These are phyloP conservation scores for Quercus tomentella DNA, from an alignment of 331 rosid species.

Conservation along the genomic window DNA sequence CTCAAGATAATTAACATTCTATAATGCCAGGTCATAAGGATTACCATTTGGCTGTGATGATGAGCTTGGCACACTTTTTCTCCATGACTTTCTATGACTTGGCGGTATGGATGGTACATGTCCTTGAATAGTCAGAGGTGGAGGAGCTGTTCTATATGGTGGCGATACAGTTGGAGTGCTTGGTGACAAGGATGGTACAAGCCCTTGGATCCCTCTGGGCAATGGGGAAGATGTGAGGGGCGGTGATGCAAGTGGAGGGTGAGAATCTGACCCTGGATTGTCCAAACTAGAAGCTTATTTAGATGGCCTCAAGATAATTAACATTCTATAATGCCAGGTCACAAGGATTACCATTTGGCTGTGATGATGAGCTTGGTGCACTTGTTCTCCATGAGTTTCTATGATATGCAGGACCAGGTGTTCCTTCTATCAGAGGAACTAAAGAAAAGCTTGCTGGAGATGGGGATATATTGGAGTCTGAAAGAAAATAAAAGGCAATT, in stretches of 20 bases:
- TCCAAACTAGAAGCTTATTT: constrained; percentile 11
- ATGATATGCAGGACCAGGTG: constrained; percentile 33
- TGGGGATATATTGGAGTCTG: constrained; percentile 43
- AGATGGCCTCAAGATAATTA: constrained; percentile 12
- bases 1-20: constrained; percentile 6
- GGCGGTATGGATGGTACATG: constrained; percentile 30
- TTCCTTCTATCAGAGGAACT: constrained; percentile 40
- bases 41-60: constrained; percentile 51
- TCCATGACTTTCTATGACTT: constrained; percentile 34
- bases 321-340: constrained; percentile 2
- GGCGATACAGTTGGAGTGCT: constrained; percentile 22
- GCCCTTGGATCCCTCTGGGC: constrained; percentile 26
- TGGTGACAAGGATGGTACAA: constrained; percentile 37
- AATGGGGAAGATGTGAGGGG: constrained; percentile 39
- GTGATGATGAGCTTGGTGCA: constrained; percentile 45
- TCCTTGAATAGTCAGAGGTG: constrained; percentile 31
- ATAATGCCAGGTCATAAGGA: constrained; percentile 6
- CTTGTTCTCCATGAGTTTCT: constrained; percentile 33
- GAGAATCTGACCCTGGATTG: constrained; percentile 45
- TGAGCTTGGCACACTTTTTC: constrained; percentile 42
- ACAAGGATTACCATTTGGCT: constrained; percentile 45
- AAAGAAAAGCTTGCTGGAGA: constrained; percentile 31
- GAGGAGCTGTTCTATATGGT: constrained; percentile 25
- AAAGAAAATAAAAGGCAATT: not conserved
- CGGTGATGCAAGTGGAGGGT: constrained; percentile 34